Base-by-base conservation (phyloP, 2,329 filamentous ascomycete genomes). In the Phoma sp. region DNA sequence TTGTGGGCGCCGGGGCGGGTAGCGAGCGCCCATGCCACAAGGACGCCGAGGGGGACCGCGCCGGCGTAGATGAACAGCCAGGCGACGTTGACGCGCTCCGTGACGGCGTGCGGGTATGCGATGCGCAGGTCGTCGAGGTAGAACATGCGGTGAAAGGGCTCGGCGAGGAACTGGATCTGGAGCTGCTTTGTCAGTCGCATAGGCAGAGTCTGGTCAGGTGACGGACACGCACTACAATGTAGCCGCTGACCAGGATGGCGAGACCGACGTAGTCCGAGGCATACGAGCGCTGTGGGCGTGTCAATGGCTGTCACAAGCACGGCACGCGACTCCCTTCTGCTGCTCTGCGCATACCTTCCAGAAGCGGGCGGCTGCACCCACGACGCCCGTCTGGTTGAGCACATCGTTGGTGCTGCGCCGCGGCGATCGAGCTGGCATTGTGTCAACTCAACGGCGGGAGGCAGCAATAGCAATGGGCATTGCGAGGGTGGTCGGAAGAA, bases 101-200 rank as follows among this genome's bases (percentile, higher is more conserved):
- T 77, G 52, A 89, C 82, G 21, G 95, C 92, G 76, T 96, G 90
- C 0, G 95, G 95, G 70, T 89, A 97, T 61, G 91, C 88, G 56
- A 98, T 92, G 44, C 86, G 81, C 22, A 90, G 83, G 73, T 98
- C 92, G 72, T 92, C 90, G 59, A 98, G 84, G 61, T 86, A 90
- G 78, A 99, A 98, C 86, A 97, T 90, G 77, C 91, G 92, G 74
- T 98, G 92, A 74, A 98, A 98, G 0, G 95, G 95, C 57, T 88
- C 87, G 65, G 91, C 83, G 62, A 89, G 81, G 66, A 90, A 79
- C 75, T 86, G 82, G 38, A 91, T 81, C 84, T 91, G 70, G 37
- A 37, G 36, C 43, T 59, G 43, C 39, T 51, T 44, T 37, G 55
- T 68, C 24, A 64, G 57, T 36, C 21, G 13, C 3, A 9, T 9